These are phyloP conservation scores for Cymbopogon flexuosus DNA, from an alignment of 202 grass and related monocot species.

Conservation along the genomic window DNA sequence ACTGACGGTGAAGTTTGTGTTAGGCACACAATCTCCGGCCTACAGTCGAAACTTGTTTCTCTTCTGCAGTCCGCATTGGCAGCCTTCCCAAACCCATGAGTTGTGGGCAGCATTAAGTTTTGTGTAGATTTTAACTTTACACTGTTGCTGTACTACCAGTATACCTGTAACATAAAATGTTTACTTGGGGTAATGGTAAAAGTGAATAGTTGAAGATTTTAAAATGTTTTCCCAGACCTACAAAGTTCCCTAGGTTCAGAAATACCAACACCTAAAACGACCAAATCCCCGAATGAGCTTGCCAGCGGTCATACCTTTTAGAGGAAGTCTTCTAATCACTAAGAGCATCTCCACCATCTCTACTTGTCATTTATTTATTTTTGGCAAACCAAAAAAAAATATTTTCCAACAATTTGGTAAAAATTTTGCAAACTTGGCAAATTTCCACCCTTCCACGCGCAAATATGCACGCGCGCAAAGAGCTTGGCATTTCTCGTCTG, in stretches of 20 bases:
- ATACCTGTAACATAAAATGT: constrained; percentile 28
- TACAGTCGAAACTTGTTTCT: constrained; percentile 42
- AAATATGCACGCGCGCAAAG: too few species aligned
- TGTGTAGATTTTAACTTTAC: constrained; percentile 20
- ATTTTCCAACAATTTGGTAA: too few species aligned
- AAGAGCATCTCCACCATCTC: too few species aligned
- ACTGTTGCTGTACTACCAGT: background rate
- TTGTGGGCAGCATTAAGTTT: background rate
- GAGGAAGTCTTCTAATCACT: too few species aligned
- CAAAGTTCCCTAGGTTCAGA: background rate
- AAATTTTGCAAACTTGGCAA: too few species aligned
- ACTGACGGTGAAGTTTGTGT: constrained; percentile 24
- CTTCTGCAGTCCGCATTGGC: constrained; percentile 60
- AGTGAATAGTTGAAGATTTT: constrained; percentile 9
- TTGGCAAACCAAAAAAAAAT: too few species aligned
- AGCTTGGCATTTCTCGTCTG: too few species aligned
- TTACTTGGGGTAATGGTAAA: background rate
- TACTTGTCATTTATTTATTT: too few species aligned
- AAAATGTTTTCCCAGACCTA: background rate
- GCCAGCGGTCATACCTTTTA: too few species aligned
- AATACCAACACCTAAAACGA: too few species aligned
- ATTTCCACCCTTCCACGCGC: too few species aligned
- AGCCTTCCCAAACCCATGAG: constrained; percentile 39
- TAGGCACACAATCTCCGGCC: constrained; percentile 38
- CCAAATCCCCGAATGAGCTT: too few species aligned